Conservation (phyloP, 108 stramenopile species). For the Pseudonitzschia pungens region DNA sequence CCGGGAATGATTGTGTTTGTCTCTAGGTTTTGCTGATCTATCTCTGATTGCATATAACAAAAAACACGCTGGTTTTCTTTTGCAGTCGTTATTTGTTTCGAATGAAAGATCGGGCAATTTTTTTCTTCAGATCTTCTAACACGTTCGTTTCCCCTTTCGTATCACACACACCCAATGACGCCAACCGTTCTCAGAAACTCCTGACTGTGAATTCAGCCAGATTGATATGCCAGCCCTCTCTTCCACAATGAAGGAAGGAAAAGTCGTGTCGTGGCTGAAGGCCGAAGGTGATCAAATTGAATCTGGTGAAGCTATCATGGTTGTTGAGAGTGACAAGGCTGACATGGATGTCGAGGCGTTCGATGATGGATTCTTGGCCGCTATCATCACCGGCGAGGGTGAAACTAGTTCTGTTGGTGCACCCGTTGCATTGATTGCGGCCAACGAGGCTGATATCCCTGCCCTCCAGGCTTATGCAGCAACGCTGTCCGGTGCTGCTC, state of each 20-base stretch:
- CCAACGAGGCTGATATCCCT: conserved; percentile 76
- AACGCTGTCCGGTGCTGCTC: conserved; percentile 52
- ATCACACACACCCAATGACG: not conserved
- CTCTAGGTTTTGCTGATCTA: not conserved
- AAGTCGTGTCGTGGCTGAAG: conserved; percentile 96
- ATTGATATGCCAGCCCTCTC: conserved; percentile 97
- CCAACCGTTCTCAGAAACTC: conserved; percentile 31
- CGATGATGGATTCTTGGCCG: conserved; percentile 93
- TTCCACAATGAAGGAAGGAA: conserved; percentile 98
- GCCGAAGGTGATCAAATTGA: conserved; percentile 88
- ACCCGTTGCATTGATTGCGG: conserved; percentile 90
- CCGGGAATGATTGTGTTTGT: not conserved
- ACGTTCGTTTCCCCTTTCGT: not conserved
- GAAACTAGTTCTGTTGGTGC: conserved; percentile 88
- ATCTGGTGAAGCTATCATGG: conserved; percentile 94
- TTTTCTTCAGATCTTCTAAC: not conserved
- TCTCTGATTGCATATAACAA: too few relatives aligned
- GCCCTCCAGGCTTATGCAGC: conserved; percentile 82
- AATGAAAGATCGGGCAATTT: too few relatives aligned
- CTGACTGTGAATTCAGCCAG: conserved; percentile 76
- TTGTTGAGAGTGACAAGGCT: conserved; percentile 97
- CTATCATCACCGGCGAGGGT: conserved; percentile 91
- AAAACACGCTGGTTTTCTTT: too few relatives aligned
- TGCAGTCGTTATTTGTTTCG: too few relatives aligned
- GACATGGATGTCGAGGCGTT: conserved; percentile 99